Evolutionary conservation across 768 basidiomycete species (phyloP).

Genomic region (Boletus sp.): DNA sequence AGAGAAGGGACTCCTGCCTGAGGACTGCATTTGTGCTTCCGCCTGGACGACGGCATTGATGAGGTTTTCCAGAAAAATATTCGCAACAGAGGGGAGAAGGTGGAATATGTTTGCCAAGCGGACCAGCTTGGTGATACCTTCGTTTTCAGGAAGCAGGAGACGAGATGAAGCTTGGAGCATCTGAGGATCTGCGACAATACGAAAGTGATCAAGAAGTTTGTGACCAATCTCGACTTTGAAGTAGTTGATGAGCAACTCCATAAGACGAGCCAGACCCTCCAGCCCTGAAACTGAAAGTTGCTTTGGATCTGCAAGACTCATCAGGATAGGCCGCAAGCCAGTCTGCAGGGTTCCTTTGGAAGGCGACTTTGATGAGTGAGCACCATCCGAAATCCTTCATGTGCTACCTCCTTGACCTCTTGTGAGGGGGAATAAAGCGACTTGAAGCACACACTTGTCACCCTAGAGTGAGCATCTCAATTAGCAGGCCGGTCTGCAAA

Average conservation of each 20-base stretch:
- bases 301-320: conserved; percentile 97
- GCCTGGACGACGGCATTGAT: conserved; percentile 87
- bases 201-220: no score
- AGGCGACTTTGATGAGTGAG: conserved; percentile 86
- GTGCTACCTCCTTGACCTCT: conserved; percentile 92
- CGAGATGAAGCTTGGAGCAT: no score
- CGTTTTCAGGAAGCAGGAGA: no score
- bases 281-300: conserved; percentile 87
- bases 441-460: conserved; percentile 97
- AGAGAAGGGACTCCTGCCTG: conserved; percentile 87
- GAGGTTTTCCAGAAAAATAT: no score
- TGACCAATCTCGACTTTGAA: no score
- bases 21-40: conserved; percentile 89
- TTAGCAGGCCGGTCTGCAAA: neutral
- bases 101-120: no score
- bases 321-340: conserved; percentile 91
- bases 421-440: conserved; percentile 89
- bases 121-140: no score
- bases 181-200: no score
- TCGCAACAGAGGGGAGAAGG: no score
- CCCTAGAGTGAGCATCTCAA: conserved; percentile 44
- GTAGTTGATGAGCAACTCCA: conserved; percentile 94
- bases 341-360: conserved; percentile 95
- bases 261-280: conserved; percentile 89
- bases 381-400: conserved; percentile 86